Evolutionary conservation across 176 grass and related monocot species (phyloP), one percentile per base, ranked within the genome.

Genomic region (Oryza glumipatula): DNA sequence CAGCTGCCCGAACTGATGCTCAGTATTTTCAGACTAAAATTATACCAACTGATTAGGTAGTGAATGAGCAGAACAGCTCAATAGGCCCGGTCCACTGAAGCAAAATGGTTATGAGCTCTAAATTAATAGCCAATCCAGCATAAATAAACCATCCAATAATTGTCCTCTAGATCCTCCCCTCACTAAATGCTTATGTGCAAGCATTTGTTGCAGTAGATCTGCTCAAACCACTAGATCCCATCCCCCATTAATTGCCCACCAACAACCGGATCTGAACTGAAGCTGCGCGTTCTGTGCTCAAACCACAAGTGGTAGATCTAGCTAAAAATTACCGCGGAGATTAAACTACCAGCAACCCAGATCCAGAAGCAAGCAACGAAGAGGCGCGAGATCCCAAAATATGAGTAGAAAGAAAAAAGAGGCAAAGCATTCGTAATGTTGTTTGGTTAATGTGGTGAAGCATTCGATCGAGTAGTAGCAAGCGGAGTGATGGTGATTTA

Each of bases 251-350:
- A 54, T 5, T 15, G 9, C 3, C 12, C 35, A 44, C 7, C 56
- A 36, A 44, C 46, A 83, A 33, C 9, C 63, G 70, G 68, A 86
- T 86, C 83, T 90, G n/a, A 28, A 65, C 7, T 58, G 11, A 74
- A 23, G 33, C 44, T 17, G 5, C 2, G 15, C 9, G 24, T 8
- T 6, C 41, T 32, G 1, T 12, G 9, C 41, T 82, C 0, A 66
- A 28, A 66, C 12, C 60, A 47, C 36, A 41, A 41, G 6, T 9
- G 46, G 19, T n/a, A 72, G 88, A 86, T 89, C 83, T 68, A 26
- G 14, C 0, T 7, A 4, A 0, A 65, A 89, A 65, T 41, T 15
- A 52, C 16, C 21, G 5, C 17, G 15, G 2, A 19, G 12, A 65
- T 33, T 24, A 35, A 72, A 63, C 67, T 60, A 7, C 61, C 0